Percentiles rank a stretch among this genome's conserved stretches.
These are phyloP conservation scores for Ceratocystis albifundus DNA, from an alignment of 2,329 filamentous ascomycete species.

Conservation along the genomic window DNA sequence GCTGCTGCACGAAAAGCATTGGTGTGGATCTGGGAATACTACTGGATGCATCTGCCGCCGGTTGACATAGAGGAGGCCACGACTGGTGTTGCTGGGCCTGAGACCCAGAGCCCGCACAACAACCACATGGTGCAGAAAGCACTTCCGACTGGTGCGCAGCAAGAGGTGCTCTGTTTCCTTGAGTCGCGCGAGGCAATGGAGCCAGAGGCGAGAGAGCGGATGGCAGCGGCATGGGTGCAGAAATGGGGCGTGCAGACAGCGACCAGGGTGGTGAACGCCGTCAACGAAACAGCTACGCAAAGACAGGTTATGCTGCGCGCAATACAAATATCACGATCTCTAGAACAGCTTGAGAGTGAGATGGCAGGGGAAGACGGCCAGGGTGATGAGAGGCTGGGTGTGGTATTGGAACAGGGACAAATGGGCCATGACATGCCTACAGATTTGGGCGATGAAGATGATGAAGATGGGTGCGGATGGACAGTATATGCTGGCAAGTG, in stretches of 20 bases:
- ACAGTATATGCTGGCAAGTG: constrained; percentile 18
- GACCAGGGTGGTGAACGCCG: constrained; percentile 30
- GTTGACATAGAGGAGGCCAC: constrained; percentile 9
- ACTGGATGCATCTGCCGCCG: constrained; percentile 52
- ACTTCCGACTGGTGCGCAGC: constrained; percentile 11
- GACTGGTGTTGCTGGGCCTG: neutral
- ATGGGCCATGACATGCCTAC: constrained; percentile 22
- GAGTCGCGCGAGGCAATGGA: constrained; percentile 13
- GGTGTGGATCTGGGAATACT: constrained; percentile 79
- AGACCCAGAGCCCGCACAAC: neutral
- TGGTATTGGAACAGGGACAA: constrained; percentile 33
- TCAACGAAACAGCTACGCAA: constrained; percentile 35
- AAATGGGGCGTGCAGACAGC: constrained; percentile 30
- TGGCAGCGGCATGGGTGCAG: constrained; percentile 29
- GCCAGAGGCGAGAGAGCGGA: constrained; percentile 27
- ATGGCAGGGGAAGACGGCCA: neutral
- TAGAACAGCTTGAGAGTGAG: constrained; percentile 29
- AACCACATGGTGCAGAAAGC: neutral
- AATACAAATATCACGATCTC: constrained; percentile 34
- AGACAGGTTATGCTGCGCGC: constrained; percentile 36
- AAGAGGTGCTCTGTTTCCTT: constrained; percentile 3
- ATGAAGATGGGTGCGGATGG: constrained; percentile 22
- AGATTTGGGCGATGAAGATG: constrained; percentile 28
- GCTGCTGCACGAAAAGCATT: constrained; percentile 58
- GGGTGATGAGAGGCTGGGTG: constrained; percentile 32